Percentiles rank a stretch among this genome's conserved stretches.
These are phyloP conservation scores for Fusarium domesticum DNA, from an alignment of 2,329 filamentous ascomycete species.

Conservation along the genomic window DNA sequence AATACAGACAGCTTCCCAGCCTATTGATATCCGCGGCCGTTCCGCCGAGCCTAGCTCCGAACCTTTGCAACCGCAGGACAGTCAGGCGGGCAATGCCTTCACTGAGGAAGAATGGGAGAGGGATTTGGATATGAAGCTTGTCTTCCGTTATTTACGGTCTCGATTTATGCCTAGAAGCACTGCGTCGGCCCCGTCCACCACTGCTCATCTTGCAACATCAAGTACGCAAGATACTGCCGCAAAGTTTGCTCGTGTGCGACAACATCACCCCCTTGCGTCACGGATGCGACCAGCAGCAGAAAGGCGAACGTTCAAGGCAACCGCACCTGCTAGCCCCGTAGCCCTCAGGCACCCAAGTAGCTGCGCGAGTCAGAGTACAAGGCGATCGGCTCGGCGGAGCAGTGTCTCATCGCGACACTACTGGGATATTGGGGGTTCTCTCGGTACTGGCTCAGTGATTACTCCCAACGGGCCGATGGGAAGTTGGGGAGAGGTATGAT, in stretches of 20 bases:
- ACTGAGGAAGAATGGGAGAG: conserved; percentile 88
- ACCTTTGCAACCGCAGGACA: conserved; percentile 24
- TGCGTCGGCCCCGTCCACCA: conserved; percentile 41
- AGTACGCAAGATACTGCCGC: conserved; percentile 65
- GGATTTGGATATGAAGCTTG: conserved; percentile 84
- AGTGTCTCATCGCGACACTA: conserved; percentile 78
- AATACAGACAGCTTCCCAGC: conserved; percentile 37
- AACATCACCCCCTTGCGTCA: conserved; percentile 83
- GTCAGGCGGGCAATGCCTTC: conserved; percentile 38
- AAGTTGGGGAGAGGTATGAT: conserved; percentile 72
- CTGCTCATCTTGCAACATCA: conserved; percentile 47
- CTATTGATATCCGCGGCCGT: conserved; percentile 38
- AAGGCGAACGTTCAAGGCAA: conserved; percentile 56
- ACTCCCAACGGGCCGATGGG: conserved; percentile 66
- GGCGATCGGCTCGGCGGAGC: conserved; percentile 65
- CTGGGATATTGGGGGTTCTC: conserved; percentile 84
- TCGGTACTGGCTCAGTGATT: conserved; percentile 72
- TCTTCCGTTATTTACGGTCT: conserved; percentile 81
- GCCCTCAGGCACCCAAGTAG: conserved; percentile 56
- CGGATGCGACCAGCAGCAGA: conserved; percentile 46
- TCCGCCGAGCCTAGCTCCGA: conserved; percentile 22
- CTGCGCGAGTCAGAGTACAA: conserved; percentile 85
- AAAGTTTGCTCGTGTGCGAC: conserved; percentile 78
- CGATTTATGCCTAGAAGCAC: conserved; percentile 61
- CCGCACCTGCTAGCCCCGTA: conserved; percentile 47